Evolutionary conservation across 352 stramenopile species (phyloP).

Genomic region (Pseudoperonospora humuli): DNA sequence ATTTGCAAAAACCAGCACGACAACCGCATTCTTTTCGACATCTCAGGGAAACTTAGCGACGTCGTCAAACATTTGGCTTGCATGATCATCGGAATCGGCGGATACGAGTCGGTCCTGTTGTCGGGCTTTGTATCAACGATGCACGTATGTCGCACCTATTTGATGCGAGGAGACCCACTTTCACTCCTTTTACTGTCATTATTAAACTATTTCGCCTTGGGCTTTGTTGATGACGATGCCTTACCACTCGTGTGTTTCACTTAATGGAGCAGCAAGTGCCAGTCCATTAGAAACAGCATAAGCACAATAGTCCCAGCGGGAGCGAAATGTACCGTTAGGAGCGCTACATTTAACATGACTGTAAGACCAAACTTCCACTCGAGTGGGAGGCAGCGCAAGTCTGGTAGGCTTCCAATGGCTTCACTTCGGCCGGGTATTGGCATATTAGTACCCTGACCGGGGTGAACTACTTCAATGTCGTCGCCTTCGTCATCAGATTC

Average conservation of each 20-base stretch:
- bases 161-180: no score
- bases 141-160: no score
- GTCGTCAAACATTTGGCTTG: no score
- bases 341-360: conserved; percentile 22
- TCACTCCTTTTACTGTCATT: conserved; percentile 1
- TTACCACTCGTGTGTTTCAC: conserved; percentile 10
- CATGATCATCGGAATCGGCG: no score
- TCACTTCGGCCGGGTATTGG: neutral
- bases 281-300: conserved; percentile 24
- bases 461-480: conserved; percentile 15
- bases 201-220: conserved; percentile 25
- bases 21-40: no score
- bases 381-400: conserved; percentile 23
- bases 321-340: conserved; percentile 21
- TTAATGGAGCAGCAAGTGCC: conserved; percentile 24
- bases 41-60: no score
- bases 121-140: no score
- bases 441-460: neutral
- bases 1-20: no score
- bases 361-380: conserved; percentile 31
- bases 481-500: conserved; percentile 27
- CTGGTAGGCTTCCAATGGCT: conserved; percentile 9
- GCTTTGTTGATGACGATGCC: conserved; percentile 10
- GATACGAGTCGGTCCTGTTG: no score
- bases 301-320: conserved; percentile 22